Conservation (phyloP, 306 rosid genomes). For the Quercus bicolor region DNA sequence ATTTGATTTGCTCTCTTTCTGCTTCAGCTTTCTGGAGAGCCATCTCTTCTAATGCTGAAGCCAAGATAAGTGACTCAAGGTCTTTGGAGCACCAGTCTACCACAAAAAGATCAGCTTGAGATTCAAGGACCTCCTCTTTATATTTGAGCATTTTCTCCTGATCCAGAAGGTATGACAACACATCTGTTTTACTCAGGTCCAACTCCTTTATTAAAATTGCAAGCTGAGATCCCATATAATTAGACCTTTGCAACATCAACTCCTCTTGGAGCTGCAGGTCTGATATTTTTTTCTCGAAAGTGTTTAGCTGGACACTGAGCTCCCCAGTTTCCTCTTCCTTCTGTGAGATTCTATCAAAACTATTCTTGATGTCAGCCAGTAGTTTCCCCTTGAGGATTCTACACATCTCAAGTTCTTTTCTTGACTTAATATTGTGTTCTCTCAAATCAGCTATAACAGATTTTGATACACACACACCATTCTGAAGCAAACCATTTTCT, state of each 20-base stretch:
- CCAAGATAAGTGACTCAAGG: slow-evolving; percentile 57
- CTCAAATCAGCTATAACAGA: slow-evolving; percentile 61
- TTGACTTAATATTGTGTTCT: slow-evolving; percentile 63
- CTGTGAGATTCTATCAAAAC: slow-evolving; percentile 70
- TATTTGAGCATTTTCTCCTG: slow-evolving; percentile 55
- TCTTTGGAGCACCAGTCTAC: slow-evolving; percentile 59
- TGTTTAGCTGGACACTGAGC: slow-evolving; percentile 51
- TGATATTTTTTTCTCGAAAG: slow-evolving; percentile 63
- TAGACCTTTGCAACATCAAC: slow-evolving; percentile 73
- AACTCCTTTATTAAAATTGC: slow-evolving; percentile 67
- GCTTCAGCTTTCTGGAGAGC: slow-evolving; percentile 34
- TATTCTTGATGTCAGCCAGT: slow-evolving; percentile 66
- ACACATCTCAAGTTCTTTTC: slow-evolving; percentile 85
- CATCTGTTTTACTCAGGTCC: slow-evolving; percentile 49
- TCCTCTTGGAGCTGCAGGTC: slow-evolving; percentile 83
- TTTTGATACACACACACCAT: slow-evolving; percentile 71
- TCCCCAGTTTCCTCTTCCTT: slow-evolving; percentile 75
- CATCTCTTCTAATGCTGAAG: slow-evolving; percentile 49
- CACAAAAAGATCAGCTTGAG: slow-evolving; percentile 54
- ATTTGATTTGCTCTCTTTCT: slow-evolving; percentile 40
- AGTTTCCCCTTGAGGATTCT: slow-evolving; percentile 71
- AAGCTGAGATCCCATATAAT: slow-evolving; percentile 78
- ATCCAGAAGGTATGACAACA: slow-evolving; percentile 48
- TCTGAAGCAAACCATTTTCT: slow-evolving; percentile 80
- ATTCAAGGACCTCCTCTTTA: slow-evolving; percentile 46